A percentile compares a stretch with the other conserved stretches of the same genome.
phyloP scores from a whole-genome alignment of 139 green algal species.

The Haematococcus lacustris region DNA sequence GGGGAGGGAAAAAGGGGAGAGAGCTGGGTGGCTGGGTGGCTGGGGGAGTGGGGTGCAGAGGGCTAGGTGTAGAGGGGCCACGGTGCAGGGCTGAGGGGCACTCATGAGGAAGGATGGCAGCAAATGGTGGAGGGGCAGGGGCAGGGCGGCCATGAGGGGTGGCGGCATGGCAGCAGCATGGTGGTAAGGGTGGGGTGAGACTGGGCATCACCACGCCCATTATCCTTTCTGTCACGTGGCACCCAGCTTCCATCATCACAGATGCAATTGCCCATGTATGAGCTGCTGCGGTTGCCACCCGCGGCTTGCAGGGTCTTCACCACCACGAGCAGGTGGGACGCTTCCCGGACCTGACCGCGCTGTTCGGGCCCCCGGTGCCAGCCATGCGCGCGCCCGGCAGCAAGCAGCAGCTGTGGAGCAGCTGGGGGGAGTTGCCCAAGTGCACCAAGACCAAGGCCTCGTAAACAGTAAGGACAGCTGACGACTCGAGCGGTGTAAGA shows the following conservation, averaged over 20 bases:
- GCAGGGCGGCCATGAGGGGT: neutral
- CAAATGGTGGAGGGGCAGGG: neutral
- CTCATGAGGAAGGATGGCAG: too few relatives aligned
- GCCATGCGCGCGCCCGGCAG: too few relatives aligned
- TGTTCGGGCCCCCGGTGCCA: neutral
- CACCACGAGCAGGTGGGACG: constrained; percentile 11
- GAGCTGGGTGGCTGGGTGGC: neutral
- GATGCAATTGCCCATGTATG: neutral
- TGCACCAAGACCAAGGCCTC: too few relatives aligned
- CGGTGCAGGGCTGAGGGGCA: too few relatives aligned
- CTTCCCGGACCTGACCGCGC: constrained; percentile 9
- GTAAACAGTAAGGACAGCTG: too few relatives aligned
- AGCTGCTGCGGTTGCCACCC: too few relatives aligned
- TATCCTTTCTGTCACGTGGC: neutral
- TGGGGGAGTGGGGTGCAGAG: too few relatives aligned
- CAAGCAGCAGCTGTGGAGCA: too few relatives aligned
- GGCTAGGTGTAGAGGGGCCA: too few relatives aligned
- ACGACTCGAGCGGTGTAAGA: too few relatives aligned
- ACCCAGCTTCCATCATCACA: neutral
- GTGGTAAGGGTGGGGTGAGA: too few relatives aligned
- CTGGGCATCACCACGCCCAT: neutral
- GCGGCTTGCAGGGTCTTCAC: constrained; percentile 1
- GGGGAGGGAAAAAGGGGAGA: neutral
- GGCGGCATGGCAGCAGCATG: neutral
- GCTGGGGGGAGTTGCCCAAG: too few relatives aligned